A percentile compares a stretch with the other conserved stretches of the same genome.
phyloP scores from a whole-genome alignment of 1,139 yeast genomes.

The Magnusiomyces ingens region DNA sequence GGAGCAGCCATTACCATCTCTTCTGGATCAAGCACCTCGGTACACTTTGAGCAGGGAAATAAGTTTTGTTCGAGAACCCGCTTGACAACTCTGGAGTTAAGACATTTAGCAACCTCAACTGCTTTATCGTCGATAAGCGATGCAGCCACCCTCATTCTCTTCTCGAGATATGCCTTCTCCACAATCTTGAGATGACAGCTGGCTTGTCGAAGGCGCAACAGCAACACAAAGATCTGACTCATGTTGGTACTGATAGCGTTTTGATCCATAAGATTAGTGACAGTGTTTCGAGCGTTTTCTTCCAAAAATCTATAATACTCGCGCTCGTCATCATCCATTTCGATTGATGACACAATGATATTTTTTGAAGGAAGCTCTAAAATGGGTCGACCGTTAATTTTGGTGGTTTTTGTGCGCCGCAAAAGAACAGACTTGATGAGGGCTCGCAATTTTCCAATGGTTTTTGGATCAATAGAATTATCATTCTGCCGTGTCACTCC shows the following conservation, averaged over 20 bases:
- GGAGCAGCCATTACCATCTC: constrained; percentile 32
- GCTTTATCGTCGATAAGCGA: constrained; percentile 17
- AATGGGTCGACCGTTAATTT: constrained; percentile 71
- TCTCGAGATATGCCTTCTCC: constrained; percentile 44
- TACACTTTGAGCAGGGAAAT: constrained; percentile 58
- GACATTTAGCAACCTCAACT: constrained; percentile 19
- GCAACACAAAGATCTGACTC: constrained; percentile 60
- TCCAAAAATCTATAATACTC: constrained; percentile 56
- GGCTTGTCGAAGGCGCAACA: constrained; percentile 81
- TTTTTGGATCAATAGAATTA: constrained; percentile 22
- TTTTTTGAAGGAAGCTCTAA: constrained; percentile 64
- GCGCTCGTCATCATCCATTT: constrained; percentile 48
- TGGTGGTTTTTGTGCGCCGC: constrained; percentile 67
- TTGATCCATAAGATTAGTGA: constrained; percentile 43
- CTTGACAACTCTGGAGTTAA: constrained; percentile 18
- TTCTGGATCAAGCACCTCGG: constrained; percentile 48
- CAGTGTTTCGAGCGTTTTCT: constrained; percentile 48
- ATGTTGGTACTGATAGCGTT: constrained; percentile 35
- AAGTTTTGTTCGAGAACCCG: constrained; percentile 31
- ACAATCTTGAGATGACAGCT: constrained; percentile 80
- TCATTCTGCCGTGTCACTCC: constrained; percentile 45
- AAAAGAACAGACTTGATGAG: constrained; percentile 69
- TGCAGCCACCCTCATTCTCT: constrained; percentile 9
- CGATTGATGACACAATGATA: constrained; percentile 42
- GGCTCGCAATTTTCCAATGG: constrained; percentile 63